Base-by-base conservation (phyloP, 495 filamentous ascomycete species). In the Hamigera avellanea region DNA sequence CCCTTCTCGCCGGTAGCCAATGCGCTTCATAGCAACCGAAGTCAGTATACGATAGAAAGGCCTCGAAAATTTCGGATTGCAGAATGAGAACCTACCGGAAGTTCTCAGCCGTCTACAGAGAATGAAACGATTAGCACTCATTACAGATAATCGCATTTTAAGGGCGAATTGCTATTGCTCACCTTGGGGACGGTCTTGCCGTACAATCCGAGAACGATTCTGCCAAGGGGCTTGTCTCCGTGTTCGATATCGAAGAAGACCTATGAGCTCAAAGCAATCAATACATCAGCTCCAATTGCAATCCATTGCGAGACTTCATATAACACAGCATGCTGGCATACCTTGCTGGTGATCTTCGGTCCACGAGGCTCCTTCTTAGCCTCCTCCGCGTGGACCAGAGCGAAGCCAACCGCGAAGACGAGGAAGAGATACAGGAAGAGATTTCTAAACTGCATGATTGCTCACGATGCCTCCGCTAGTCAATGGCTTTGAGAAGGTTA, bases 151-250 rank as follows among this genome's bases (percentile, higher is more conserved):
- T n/a, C 30, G 39, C 38, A 40, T 35, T 30, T 4, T 19, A 28
- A 12, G 31, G 14, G 8, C 4, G 6, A 6, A 6, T 30, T 14
- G 15, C 25, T 25, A 47, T 32, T 29, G 49, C 45, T 36, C 56
- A 80, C 77, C 78, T 86, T 81, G 40, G 91, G 91, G n/a, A 93
- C 86, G 28, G 91, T 96, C 76, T 93, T 93, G 56, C 93, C 91
- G 54, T 99, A 99, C 36, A 99, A 74, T 49, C 91, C 91, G 31
- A 99, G 77, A 41, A 94, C 86, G 52, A 99, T 78, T 34, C 82
- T 74, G 36, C 91, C 91, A 26, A 96, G 48, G 14, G 74, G 48
- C 64, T 95, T 73, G 46, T 85, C 93, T 46, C 84, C 93, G 61
- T 95, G 87, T 42, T 78, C 64, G 46, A 99, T 85, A 51, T 96